Evolutionary conservation across 768 basidiomycete species (phyloP).

Genomic region (Hirschioporus abietinus): DNA sequence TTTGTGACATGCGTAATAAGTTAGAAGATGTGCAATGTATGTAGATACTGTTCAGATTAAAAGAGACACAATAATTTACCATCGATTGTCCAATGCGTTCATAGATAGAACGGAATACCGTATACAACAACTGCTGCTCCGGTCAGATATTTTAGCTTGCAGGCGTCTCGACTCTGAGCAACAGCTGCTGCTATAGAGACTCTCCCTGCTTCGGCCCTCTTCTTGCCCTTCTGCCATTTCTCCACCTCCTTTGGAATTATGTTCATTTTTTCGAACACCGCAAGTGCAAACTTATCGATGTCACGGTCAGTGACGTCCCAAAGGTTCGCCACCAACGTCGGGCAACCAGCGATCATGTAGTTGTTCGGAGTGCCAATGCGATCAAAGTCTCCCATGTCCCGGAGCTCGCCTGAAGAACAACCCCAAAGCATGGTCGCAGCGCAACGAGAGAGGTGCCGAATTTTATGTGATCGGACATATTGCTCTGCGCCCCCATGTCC

Average conservation of each 20-base stretch:
- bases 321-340: constrained; percentile 87
- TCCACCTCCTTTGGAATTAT: constrained; percentile 33
- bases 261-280: constrained; percentile 70
- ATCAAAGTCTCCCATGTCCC: constrained; percentile 94
- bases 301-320: constrained; percentile 99
- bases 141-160: constrained; percentile 90
- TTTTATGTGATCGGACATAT: constrained; percentile 82
- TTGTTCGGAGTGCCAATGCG: constrained; percentile 86
- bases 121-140: constrained; percentile 95
- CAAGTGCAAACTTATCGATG: constrained; percentile 87
- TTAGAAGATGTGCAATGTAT: not conserved
- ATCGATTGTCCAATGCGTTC: constrained; percentile 7
- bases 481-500: constrained; percentile 97
- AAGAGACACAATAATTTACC: not conserved
- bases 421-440: constrained; percentile 98
- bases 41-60: not conserved
- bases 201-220: constrained; percentile 16
- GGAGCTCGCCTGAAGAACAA: constrained; percentile 87
- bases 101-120: constrained; percentile 89
- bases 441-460: constrained; percentile 77
- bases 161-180: constrained; percentile 68
- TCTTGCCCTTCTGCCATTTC: constrained; percentile 15
- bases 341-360: constrained; percentile 97
- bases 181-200: constrained; percentile 70
- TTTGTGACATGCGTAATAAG: too few relatives aligned